These are phyloP conservation scores for Rutidosis leptorrhynchoides DNA, from an alignment of 129 eudicot genomes.

Conservation along the genomic window DNA sequence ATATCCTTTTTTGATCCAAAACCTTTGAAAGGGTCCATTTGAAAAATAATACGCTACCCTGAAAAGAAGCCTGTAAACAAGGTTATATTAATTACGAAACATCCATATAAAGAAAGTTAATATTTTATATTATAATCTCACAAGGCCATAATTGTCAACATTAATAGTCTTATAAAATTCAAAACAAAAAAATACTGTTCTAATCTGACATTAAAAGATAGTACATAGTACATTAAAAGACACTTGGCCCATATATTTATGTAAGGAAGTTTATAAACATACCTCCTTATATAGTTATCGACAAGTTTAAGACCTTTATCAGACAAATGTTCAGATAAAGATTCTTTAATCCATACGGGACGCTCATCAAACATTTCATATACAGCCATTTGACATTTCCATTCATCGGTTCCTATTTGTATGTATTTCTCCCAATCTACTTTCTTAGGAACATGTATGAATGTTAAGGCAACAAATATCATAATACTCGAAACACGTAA, in stretches of 20 bases:
- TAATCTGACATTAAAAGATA: no score
- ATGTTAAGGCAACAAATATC: constrained; percentile 45
- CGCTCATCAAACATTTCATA: constrained; percentile 78
- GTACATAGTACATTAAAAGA: no score
- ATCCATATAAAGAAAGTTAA: neutral
- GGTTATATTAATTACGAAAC: constrained; percentile 3
- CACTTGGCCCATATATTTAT: no score
- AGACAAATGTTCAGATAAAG: constrained; percentile 59
- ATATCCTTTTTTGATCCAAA: constrained; percentile 91
- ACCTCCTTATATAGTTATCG: constrained; percentile 53
- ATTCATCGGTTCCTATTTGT: constrained; percentile 56
- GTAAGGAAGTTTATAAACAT: neutral
- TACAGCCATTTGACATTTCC: constrained; percentile 69
- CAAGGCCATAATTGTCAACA: neutral
- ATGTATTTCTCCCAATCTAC: constrained; percentile 71
- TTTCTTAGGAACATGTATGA: constrained; percentile 81
- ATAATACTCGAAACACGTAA: neutral
- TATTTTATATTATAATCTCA: neutral
- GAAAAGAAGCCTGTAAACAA: constrained; percentile 64
- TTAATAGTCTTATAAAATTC: neutral
- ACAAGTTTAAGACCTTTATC: constrained; percentile 48
- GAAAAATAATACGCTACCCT: constrained; percentile 76
- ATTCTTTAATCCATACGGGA: constrained; percentile 74
- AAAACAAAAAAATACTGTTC: no score
- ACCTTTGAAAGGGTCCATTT: constrained; percentile 82